Evolutionary conservation across 352 stramenopile species (phyloP).

Genomic region (Pythium myriotylum): DNA sequence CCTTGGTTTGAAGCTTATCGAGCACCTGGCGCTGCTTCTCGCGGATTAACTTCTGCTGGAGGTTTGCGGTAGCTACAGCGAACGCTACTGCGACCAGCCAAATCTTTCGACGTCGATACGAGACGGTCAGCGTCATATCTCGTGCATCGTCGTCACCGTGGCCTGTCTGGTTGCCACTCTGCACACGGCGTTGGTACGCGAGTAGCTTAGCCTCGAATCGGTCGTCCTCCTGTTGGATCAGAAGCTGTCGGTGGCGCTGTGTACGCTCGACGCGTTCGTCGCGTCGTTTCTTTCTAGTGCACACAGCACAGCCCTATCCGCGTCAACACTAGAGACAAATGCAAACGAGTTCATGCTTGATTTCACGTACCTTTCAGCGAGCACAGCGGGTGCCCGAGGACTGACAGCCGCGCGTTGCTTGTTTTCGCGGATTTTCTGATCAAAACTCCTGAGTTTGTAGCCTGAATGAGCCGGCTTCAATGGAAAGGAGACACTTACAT

Average conservation of each 20-base stretch:
- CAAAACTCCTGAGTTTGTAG: too few species aligned
- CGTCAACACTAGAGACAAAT: not conserved
- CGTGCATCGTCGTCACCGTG: slow-evolving; percentile 20
- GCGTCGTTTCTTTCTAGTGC: slow-evolving; percentile 65
- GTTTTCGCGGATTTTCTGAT: slow-evolving; percentile 70
- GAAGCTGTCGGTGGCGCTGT: slow-evolving; percentile 42
- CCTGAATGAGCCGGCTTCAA: too few species aligned
- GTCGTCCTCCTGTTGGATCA: slow-evolving; percentile 47
- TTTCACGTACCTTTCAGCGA: slow-evolving; percentile 26
- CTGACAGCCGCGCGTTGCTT: slow-evolving; percentile 37
- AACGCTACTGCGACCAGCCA: slow-evolving; percentile 63
- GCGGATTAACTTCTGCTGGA: slow-evolving; percentile 37
- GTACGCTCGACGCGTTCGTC: slow-evolving; percentile 51
- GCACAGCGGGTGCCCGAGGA: slow-evolving; percentile 16
- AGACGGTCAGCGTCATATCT: slow-evolving; percentile 31
- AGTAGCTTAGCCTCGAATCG: slow-evolving; percentile 36
- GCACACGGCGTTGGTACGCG: slow-evolving; percentile 41
- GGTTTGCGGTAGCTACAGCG: slow-evolving; percentile 31
- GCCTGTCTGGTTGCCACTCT: slow-evolving; percentile 20
- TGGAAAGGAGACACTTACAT: slow-evolving; percentile 11
- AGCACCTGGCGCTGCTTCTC: slow-evolving; percentile 39
- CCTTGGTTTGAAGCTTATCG: slow-evolving; percentile 37
- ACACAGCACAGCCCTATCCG: slow-evolving; percentile 7
- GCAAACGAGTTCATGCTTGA: not conserved
- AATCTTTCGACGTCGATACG: slow-evolving; percentile 44